phyloP scores from a whole-genome alignment of 805 yeast species.

The Pichia exigua region DNA sequence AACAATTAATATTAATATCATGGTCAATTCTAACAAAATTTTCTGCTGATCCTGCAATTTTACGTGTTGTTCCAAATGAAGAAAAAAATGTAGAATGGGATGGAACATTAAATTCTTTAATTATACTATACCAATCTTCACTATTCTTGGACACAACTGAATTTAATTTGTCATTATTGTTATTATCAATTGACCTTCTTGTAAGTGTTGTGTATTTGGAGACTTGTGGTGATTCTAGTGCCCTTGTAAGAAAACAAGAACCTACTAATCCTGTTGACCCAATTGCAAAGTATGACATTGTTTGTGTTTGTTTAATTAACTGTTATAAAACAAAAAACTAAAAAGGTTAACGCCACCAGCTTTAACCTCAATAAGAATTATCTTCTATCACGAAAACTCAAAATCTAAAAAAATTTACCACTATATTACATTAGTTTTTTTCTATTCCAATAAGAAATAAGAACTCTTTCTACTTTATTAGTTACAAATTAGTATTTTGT shows the following conservation, averaged over 20 bases:
- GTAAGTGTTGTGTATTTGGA: constrained; percentile 40
- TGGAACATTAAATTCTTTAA: constrained; percentile 22
- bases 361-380: neutral
- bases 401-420: too few relatives aligned
- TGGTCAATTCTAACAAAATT: constrained; percentile 66
- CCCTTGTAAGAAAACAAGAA: constrained; percentile 40
- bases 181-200: constrained; percentile 34
- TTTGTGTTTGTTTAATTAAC: neutral
- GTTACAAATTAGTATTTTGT: too few relatives aligned
- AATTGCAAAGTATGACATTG: constrained; percentile 30
- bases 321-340: neutral
- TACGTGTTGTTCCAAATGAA: constrained; percentile 70
- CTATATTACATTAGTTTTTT: too few relatives aligned
- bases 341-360: neutral
- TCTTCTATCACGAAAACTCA: neutral
- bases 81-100: constrained; percentile 43
- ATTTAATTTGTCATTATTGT: constrained; percentile 19
- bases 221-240: constrained; percentile 31
- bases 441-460: too few relatives aligned
- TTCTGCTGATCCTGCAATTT: constrained; percentile 64
- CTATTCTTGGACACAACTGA: constrained; percentile 39
- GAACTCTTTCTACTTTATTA: too few relatives aligned
- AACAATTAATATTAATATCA: constrained; percentile 60
- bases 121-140: constrained; percentile 39
- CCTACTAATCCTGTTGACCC: constrained; percentile 86